Evolutionary conservation across 2,329 filamentous ascomycete genomes (phyloP), one percentile per base, ranked within the genome.

Genomic region (Alternaria arbusti): DNA sequence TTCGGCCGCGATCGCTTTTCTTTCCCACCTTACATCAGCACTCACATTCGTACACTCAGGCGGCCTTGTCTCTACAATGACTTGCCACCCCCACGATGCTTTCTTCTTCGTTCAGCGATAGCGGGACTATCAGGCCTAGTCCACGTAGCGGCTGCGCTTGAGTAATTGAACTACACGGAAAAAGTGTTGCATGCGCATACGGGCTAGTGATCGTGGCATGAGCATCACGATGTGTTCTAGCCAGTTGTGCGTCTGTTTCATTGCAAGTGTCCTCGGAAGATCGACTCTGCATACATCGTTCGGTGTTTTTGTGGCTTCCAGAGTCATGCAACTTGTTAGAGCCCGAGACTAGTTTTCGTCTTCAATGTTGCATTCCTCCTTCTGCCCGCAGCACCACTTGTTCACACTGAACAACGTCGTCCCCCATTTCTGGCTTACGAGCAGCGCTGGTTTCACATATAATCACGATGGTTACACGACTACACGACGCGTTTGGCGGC

Each of bases 381-480:
- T 52, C 10, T 40, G 15, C 13, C 22, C 28, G 28, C 28, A 40
- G 13, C 44, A 56, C 54, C 25, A 32, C 43, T 13, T 40, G 15
- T 26, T 28, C n/a, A 51, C 57, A 15, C 20, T 30, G 32, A 32
- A 23, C 49, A 17, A 57, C 44, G 25, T 8, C 17, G 23, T 62
- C 32, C 43, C 43, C 43, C n/a, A 17, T n/a, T 10, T 17, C 23
- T 15, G 28, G n/a, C 13, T 20, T 46, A 32, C 22, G 40, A 22
- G 43, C 45, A 22, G 11, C 23, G 30, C 25, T 17, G 28, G 40
- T 43, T 54, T 25, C 40, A 57, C 64, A 28, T 15, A 49, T 36
- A 26, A 49, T 57, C 50, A 64, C 63, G 50, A 68, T 61, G 54
- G 60, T 61, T 62, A 58, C 60, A 68, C 65, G 54, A 60, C 58